Evolutionary conservation across 208 protist genomes (phyloP), one percentile per base, ranked within the genome.

Genomic region (Jaenimonas drosophilae): DNA sequence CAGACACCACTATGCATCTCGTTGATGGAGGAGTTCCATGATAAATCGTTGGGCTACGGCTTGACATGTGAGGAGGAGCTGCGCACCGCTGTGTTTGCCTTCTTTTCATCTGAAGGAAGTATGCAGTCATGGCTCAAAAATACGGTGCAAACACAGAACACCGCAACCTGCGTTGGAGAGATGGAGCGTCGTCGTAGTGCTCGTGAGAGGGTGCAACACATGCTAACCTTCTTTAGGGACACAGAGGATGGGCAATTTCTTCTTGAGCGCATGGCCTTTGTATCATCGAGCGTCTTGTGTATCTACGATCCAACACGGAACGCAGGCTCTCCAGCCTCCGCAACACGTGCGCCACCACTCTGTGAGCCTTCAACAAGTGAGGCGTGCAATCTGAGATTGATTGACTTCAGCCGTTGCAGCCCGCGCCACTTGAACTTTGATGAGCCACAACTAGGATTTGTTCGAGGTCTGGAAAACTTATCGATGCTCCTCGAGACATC

Each of bases 271-370:
- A 70, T 75, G 48, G 75, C 81, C 0, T 81, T 90, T 58, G 76
- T 90, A 0, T 90, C 81, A n/a, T 54, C 76, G 12, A 81, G 66
- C 20, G 29, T 86, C 24, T 48, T 90, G 21, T 45, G 85, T n/a
- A 38, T 80, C 3, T 90, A 90, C 48, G 76, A 90, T 48, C 62
- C 70, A 2, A 47, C 23, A n/a, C 28, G 41, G 24, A 19, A 17
- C 23, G 50, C 40, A 0, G 1, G 43, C 37, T 2, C 23, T 41
- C 9, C 26, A 23, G 36, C 34, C 24, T 19, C 57, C 40, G 17
- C 28, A 54, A 16, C 30, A 25, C 1, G 62, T 84, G 6, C 63
- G 65, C 17, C 41, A n/a, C n/a, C n/a, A n/a, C n/a, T n/a, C n/a
- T n/a, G n/a, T n/a, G n/a, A n/a, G n/a, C n/a, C n/a, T n/a, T n/a